Evolutionary conservation across 768 basidiomycete genomes (phyloP).

Genomic region (Xerocomus spinulosus): DNA sequence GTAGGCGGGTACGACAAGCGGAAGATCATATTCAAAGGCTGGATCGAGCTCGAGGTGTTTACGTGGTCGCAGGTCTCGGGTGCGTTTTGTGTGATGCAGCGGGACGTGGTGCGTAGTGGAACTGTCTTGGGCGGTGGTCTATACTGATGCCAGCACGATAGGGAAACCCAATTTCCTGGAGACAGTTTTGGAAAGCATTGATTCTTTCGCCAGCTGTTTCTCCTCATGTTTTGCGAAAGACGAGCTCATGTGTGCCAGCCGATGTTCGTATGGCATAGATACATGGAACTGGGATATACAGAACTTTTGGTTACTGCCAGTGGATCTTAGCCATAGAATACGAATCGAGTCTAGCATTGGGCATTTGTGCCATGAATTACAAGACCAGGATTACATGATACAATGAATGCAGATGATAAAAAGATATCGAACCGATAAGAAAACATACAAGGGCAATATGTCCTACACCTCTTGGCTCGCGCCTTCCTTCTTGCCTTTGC

Average conservation of each 20-base stretch:
- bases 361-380: slow-evolving; percentile 11
- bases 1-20: slow-evolving; percentile 69
- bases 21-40: slow-evolving; percentile 65
- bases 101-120: slow-evolving; percentile 52
- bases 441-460: slow-evolving; percentile 1
- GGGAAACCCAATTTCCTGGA: slow-evolving; percentile 79
- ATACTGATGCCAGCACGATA: slow-evolving; percentile 21
- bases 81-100: slow-evolving; percentile 65
- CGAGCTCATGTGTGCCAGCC: neutral
- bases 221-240: slow-evolving; percentile 48
- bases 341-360: no score
- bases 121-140: neutral
- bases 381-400: slow-evolving; percentile 25
- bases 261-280: neutral
- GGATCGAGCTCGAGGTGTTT: slow-evolving; percentile 68
- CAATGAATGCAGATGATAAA: slow-evolving; percentile 28
- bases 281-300: neutral
- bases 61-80: slow-evolving; percentile 43
- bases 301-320: no score
- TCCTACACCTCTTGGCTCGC: slow-evolving; percentile 31
- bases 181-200: slow-evolving; percentile 66
- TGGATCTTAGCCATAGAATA: no score
- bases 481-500: slow-evolving; percentile 34
- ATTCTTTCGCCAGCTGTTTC: slow-evolving; percentile 48
- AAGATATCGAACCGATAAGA: slow-evolving; percentile 21